These are phyloP conservation scores for Blastocystis sp. DNA, from an alignment of 352 stramenopile genomes.

Conservation along the genomic window DNA sequence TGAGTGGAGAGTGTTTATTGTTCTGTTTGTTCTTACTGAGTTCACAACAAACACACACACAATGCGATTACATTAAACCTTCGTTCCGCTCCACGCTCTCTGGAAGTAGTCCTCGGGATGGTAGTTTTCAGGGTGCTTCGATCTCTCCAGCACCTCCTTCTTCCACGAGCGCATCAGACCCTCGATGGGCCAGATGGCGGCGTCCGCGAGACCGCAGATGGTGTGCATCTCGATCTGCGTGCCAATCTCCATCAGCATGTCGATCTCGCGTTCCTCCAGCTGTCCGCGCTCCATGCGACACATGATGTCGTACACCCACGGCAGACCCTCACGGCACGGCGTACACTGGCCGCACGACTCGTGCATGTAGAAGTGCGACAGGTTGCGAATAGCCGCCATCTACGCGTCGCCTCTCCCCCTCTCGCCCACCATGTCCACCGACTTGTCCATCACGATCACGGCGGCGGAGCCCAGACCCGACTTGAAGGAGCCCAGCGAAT, in stretches of 20 bases:
- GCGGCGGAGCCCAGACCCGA: constrained; percentile 90
- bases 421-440: constrained; percentile 81
- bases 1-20: neutral
- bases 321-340: constrained; percentile 90
- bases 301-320: constrained; percentile 91
- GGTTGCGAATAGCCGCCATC: constrained; percentile 87
- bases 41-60: neutral
- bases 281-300: constrained; percentile 92
- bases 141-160: neutral
- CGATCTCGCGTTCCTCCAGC: constrained; percentile 90
- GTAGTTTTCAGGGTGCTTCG: neutral
- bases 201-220: constrained; percentile 95
- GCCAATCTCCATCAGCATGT: constrained; percentile 94
- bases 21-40: neutral
- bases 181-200: constrained; percentile 96
- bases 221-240: constrained; percentile 98
- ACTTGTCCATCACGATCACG: constrained; percentile 98
- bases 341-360: constrained; percentile 98
- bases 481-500: constrained; percentile 87
- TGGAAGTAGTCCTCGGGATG: neutral
- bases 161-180: constrained; percentile 62
- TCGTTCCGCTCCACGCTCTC: neutral
- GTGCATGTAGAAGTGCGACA: constrained; percentile 98
- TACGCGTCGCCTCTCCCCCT: neutral
- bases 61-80: neutral